A percentile compares a stretch with the other conserved stretches of the same genome.
Conservation (phyloP, 192 early-diverging fungal genomes). For the Diversispora epigaea region DNA sequence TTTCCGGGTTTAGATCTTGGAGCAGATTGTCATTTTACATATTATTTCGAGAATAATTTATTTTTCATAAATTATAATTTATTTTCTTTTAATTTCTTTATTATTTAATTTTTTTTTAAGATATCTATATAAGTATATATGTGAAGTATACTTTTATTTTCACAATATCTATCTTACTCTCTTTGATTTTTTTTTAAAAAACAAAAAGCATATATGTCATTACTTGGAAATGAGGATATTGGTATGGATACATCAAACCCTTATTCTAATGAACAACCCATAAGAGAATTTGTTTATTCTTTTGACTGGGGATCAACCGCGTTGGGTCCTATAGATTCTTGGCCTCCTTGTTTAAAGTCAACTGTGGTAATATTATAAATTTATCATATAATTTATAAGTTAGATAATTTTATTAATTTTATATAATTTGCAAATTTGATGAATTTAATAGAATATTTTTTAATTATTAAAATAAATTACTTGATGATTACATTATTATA, state of each 20-base stretch:
- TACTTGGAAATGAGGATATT: background rate
- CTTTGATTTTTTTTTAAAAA: background rate
- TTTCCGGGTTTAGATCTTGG: no score
- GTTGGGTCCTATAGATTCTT: conserved; percentile 34
- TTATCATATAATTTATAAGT: no score
- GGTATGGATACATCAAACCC: background rate
- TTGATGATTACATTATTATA: background rate
- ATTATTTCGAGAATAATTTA: no score
- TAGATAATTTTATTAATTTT: background rate
- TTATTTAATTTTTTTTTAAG: no score
- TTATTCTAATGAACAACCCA: conserved; percentile 24
- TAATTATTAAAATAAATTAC: background rate
- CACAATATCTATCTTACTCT: background rate
- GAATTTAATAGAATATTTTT: background rate
- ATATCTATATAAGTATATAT: no score
- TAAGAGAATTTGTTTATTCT: conserved; percentile 25
- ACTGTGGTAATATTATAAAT: conserved; percentile 9
- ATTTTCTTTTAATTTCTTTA: no score
- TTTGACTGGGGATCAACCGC: conserved; percentile 42
- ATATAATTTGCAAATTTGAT: background rate
- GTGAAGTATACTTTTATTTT: no score
- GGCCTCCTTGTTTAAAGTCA: conserved; percentile 28
- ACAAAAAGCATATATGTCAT: conserved; percentile 11
- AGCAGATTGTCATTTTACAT: no score
- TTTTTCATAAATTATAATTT: no score